Conservation (phyloP, 2,329 filamentous ascomycete genomes). For the Pseudogymnoascus sp. region DNA sequence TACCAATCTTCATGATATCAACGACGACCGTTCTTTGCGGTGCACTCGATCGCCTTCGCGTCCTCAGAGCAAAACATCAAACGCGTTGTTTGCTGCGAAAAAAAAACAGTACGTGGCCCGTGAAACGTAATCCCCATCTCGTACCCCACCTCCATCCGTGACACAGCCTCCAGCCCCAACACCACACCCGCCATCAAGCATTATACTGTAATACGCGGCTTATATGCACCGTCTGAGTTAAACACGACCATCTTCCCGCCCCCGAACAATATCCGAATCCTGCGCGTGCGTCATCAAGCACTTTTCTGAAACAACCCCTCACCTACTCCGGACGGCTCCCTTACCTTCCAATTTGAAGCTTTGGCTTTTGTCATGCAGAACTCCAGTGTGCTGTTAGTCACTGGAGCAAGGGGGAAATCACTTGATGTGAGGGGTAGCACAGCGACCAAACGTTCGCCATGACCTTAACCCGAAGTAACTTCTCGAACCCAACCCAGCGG, state of each 20-base stretch:
- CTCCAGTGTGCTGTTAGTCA: background rate
- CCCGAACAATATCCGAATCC: background rate
- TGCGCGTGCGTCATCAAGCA: background rate
- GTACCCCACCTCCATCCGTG: background rate
- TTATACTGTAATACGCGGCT: background rate
- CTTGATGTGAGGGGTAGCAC: background rate
- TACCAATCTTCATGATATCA: background rate
- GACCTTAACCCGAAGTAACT: background rate
- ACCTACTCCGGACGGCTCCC: background rate
- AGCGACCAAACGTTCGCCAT: background rate
- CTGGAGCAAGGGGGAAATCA: constrained; percentile 1
- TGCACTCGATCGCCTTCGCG: background rate
- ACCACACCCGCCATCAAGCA: background rate
- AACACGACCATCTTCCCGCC: background rate
- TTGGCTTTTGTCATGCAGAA: background rate
- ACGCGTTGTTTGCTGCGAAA: background rate
- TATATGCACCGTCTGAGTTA: background rate
- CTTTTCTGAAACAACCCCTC: background rate
- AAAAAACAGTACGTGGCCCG: background rate
- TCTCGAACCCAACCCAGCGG: background rate
- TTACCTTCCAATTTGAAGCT: constrained; percentile 1
- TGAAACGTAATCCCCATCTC: background rate
- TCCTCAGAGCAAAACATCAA: background rate
- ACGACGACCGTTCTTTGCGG: background rate
- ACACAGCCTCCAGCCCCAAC: background rate